These are phyloP conservation scores for Trichosporon coremiiforme DNA, from an alignment of 1,284 basidiomycete genomes.

Conservation along the genomic window DNA sequence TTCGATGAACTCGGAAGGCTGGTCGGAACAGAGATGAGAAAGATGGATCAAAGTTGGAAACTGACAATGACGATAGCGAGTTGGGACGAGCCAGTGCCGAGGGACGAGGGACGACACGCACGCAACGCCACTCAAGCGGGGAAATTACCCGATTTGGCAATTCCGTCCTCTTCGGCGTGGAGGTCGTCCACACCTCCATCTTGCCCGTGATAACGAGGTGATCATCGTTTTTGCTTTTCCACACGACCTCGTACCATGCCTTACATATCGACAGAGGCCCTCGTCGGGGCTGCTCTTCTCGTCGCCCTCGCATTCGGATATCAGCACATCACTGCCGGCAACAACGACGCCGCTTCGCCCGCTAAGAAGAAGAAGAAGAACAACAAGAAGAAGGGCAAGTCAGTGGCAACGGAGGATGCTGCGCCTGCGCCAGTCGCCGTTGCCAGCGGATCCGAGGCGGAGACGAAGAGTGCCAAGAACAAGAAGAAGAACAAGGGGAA, in stretches of 20 bases:
- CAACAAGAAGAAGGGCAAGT: constrained; percentile 44
- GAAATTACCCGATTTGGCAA: constrained; percentile 28
- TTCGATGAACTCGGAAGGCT: not conserved
- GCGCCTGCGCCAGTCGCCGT: not conserved
- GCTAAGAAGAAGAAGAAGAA: constrained; percentile 44
- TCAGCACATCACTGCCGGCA: constrained; percentile 37
- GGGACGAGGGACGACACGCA: constrained; percentile 16
- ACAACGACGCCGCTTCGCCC: constrained; percentile 10
- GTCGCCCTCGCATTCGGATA: constrained; percentile 46
- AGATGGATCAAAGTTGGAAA: constrained; percentile 11
- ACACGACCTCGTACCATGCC: constrained; percentile 39
- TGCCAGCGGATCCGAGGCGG: constrained; percentile 21
- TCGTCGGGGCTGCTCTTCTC: constrained; percentile 46
- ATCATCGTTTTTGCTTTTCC: not conserved
- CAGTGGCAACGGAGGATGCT: constrained; percentile 15
- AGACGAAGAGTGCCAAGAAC: constrained; percentile 5
- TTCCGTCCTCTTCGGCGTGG: constrained; percentile 17
- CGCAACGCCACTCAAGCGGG: constrained; percentile 15
- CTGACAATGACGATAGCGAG: constrained; percentile 13
- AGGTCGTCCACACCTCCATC: constrained; percentile 10
- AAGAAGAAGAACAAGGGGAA: constrained; percentile 27
- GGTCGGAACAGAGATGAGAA: constrained; percentile 9
- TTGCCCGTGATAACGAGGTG: not conserved
- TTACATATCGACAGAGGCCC: constrained; percentile 53
- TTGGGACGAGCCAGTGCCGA: constrained; percentile 4